Percentiles rank a stretch among this genome's conserved stretches.
These are phyloP conservation scores for Penicillium manginii DNA, from an alignment of 495 filamentous ascomycete species.

Conservation along the genomic window DNA sequence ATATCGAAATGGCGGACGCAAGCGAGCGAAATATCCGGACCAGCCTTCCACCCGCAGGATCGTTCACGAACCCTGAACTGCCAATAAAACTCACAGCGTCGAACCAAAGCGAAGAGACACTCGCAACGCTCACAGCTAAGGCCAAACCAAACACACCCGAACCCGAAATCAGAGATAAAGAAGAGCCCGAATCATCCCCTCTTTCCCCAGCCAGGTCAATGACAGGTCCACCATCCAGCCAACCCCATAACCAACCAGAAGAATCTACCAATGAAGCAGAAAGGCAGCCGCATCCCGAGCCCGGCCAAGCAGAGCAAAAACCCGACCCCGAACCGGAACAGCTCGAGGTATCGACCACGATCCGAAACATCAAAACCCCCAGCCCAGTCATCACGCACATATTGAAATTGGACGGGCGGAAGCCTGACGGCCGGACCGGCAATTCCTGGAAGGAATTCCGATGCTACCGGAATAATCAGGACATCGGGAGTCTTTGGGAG, in stretches of 20 bases:
- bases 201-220: neutral
- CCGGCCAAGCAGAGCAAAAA: neutral
- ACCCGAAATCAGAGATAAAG: neutral
- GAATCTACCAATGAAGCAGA: neutral
- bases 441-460: constrained; percentile 59
- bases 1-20: neutral
- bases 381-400: constrained; percentile 39
- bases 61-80: too few relatives aligned
- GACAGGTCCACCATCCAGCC: neutral
- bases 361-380: constrained; percentile 18
- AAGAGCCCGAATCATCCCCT: neutral
- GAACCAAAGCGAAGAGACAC: neutral
- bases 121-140: neutral
- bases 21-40: neutral
- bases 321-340: neutral
- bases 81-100: neutral
- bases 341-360: neutral
- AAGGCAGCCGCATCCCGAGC: neutral
- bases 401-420: constrained; percentile 44
- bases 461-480: constrained; percentile 56
- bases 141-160: neutral
- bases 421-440: constrained; percentile 34
- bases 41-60: neutral
- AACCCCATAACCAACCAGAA: neutral
- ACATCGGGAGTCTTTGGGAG: constrained; percentile 59